Conservation (phyloP, 371 early-diverging fungal genomes). For the Mucor velutinosus region DNA sequence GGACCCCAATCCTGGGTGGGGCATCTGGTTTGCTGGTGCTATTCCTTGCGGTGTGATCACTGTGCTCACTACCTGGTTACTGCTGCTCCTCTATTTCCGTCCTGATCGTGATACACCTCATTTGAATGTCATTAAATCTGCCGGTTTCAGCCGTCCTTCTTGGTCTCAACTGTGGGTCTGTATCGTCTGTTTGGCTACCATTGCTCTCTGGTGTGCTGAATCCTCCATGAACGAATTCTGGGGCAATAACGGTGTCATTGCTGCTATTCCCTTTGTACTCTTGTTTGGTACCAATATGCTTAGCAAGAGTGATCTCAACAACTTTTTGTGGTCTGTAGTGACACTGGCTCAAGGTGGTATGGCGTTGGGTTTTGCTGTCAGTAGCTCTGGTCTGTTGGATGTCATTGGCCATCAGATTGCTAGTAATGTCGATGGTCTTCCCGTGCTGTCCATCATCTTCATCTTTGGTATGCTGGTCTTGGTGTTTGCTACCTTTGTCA, state of each 20-base stretch:
- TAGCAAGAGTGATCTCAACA: conserved; percentile 94
- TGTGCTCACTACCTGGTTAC: neutral
- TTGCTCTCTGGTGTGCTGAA: conserved; percentile 90
- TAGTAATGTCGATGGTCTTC: conserved; percentile 62
- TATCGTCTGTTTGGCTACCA: conserved; percentile 64
- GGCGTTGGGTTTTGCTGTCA: conserved; percentile 89
- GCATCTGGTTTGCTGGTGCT: conserved; percentile 81
- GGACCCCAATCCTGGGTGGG: conserved; percentile 85
- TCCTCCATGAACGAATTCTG: conserved; percentile 66
- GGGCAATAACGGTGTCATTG: conserved; percentile 94
- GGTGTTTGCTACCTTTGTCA: conserved; percentile 89
- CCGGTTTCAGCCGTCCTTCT: conserved; percentile 32
- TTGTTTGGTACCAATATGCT: conserved; percentile 90
- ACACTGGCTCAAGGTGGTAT: conserved; percentile 95
- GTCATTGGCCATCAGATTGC: conserved; percentile 64
- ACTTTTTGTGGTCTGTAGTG: conserved; percentile 91
- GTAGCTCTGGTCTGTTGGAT: conserved; percentile 78
- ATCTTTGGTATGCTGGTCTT: conserved; percentile 70
- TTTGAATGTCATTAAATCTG: conserved; percentile 53
- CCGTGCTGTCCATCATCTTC: conserved; percentile 61
- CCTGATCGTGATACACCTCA: conserved; percentile 57
- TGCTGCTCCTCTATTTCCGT: conserved; percentile 72
- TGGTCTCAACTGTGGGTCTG: conserved; percentile 61
- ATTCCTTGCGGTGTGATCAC: conserved; percentile 62
- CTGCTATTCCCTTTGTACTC: conserved; percentile 88